These are phyloP conservation scores for Circinella minor DNA, from an alignment of 371 early-diverging fungal genomes.

Conservation along the genomic window DNA sequence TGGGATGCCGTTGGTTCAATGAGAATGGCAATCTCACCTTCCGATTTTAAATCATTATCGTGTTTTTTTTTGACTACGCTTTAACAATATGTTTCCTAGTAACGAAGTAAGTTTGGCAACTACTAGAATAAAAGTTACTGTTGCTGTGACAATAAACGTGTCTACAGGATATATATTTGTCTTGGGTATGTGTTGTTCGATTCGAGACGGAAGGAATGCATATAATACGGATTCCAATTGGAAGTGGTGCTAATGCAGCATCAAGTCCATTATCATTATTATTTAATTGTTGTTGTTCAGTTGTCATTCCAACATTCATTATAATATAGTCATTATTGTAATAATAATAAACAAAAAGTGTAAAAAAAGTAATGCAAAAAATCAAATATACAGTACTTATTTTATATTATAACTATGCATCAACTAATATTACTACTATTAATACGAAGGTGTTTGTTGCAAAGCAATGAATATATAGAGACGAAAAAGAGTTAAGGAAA, in stretches of 20 bases:
- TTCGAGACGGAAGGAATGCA: conserved; percentile 32
- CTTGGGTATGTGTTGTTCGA: conserved; percentile 29
- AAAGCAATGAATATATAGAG: no score
- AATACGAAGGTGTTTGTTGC: no score
- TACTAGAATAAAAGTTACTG: conserved; percentile 31
- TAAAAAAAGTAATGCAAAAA: no score
- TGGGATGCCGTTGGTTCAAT: conserved; percentile 24
- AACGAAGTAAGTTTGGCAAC: conserved; percentile 23
- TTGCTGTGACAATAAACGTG: conserved; percentile 35
- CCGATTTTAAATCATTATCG: neutral
- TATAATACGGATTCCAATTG: conserved; percentile 37
- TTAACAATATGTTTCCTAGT: neutral
- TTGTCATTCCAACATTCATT: conserved; percentile 9
- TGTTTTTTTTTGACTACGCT: neutral
- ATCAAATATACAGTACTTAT: no score
- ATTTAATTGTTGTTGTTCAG: conserved; percentile 14
- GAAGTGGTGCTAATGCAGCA: conserved; percentile 25
- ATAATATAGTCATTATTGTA: no score
- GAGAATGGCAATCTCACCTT: conserved; percentile 20
- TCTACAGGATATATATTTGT: conserved; percentile 41
- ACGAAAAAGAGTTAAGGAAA: no score
- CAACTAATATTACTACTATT: no score
- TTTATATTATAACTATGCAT: no score
- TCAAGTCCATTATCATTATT: conserved; percentile 13
- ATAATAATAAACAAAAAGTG: no score